Evolutionary conservation across 1,284 basidiomycete species (phyloP), one percentile per base, ranked within the genome.

Genomic region (Trametes pubescens): DNA sequence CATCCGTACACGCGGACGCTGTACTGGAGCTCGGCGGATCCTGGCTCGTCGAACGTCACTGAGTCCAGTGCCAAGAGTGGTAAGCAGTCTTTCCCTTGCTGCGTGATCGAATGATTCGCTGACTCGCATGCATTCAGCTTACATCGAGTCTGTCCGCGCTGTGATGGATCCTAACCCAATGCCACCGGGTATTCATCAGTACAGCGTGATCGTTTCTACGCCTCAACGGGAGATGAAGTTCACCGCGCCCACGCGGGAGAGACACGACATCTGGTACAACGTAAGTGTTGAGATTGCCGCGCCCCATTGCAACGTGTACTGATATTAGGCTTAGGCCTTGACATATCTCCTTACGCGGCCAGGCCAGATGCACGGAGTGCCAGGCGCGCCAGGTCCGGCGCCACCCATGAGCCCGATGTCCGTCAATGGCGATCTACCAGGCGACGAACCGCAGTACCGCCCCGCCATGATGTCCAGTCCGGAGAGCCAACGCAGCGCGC

Each of bases 1-100:
- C 97, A 99, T 79, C 98, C 98, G 29, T 99, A 99, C 77, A 99
- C 96, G 56, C 95, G 95, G 81, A 99, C 95, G 10, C 76, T 99
- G 62, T 99, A 99, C 79, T 99, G 98, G 98, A 96, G 95, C 71
- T 89, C 93, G 34, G 89, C 91, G 35, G 97, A 99, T 79, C 98
- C 97, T 37, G 95, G 95, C 37, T 93, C 93, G 43, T 88, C 87
- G 40, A 90, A 89, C 67, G 92, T 94, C 8, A 88, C 90, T 4
- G 96, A 98, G 79, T 95, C 94, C 18, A 96, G 90, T 74, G 94
- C 96, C 38, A 99, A 99, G 88, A 97, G 94, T 77, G 94, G 95
- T 97, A 79, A 72, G 94, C 88, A 14, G 34, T 16, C 52, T 62
- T 71, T 51, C 59, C 8, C 14, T 4, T 64, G 26, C 53, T 47